A percentile compares a stretch with the other conserved stretches of the same genome.
phyloP scores from a whole-genome alignment of 805 yeast genomes.

The Metschnikowia proteae region DNA sequence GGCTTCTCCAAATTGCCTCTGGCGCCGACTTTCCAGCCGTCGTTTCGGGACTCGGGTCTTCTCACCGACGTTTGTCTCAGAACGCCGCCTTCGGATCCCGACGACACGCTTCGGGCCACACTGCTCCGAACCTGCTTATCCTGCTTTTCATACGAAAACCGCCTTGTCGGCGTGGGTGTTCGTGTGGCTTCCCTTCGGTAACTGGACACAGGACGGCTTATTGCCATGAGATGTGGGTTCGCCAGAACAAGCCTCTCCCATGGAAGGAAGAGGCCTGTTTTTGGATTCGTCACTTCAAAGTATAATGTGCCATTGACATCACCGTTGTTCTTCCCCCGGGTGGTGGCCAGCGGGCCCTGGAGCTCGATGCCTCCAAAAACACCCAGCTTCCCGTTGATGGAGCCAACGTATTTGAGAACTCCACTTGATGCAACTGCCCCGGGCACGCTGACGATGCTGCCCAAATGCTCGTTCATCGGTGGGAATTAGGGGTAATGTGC shows the following conservation, averaged over 20 bases:
- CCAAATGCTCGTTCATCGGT: constrained; percentile 31
- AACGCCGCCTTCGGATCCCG: background rate
- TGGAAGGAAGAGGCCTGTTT: constrained; percentile 73
- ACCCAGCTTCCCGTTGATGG: constrained; percentile 67
- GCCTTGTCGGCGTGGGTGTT: constrained; percentile 3
- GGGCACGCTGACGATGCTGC: constrained; percentile 48
- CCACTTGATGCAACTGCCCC: constrained; percentile 62
- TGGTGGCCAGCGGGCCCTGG: constrained; percentile 52
- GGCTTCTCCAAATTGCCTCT: background rate
- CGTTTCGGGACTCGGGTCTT: background rate
- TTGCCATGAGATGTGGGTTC: constrained; percentile 27
- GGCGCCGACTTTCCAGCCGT: background rate
- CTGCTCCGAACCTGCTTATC: background rate
- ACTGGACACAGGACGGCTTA: constrained; percentile 6
- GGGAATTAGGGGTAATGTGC: background rate
- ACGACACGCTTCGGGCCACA: background rate
- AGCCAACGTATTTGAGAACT: constrained; percentile 65
- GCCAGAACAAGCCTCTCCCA: constrained; percentile 41
- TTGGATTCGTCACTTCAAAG: constrained; percentile 59
- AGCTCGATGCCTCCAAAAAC: constrained; percentile 86
- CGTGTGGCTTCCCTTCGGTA: constrained; percentile 1
- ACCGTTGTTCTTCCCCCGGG: constrained; percentile 84
- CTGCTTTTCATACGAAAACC: background rate
- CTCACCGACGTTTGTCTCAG: background rate
- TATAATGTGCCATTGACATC: constrained; percentile 66